A percentile compares a stretch with the other conserved stretches of the same genome.
phyloP scores from a whole-genome alignment of 2,329 filamentous ascomycete species.

The Sclerotinia borealis region DNA sequence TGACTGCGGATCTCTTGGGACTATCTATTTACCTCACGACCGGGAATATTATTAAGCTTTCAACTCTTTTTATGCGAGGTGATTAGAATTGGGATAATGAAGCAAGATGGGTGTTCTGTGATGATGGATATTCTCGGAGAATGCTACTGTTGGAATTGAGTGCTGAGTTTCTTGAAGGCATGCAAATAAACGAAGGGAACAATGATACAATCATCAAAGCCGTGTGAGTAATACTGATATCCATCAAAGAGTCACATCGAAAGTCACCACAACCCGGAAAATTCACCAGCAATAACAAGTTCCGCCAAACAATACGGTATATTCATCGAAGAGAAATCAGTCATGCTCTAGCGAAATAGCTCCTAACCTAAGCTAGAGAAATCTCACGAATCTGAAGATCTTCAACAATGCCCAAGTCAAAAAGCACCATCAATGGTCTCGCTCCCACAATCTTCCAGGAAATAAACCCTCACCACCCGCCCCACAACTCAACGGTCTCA shows the following conservation, averaged over 20 bases:
- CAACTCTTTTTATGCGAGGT: neutral
- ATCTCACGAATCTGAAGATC: too few relatives aligned
- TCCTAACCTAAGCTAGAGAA: too few relatives aligned
- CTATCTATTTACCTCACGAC: too few relatives aligned
- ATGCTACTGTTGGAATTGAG: neutral
- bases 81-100: too few relatives aligned
- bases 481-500: too few relatives aligned
- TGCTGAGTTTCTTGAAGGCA: neutral
- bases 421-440: too few relatives aligned
- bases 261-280: neutral
- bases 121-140: too few relatives aligned
- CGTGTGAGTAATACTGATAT: neutral
- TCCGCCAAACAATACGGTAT: neutral
- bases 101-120: rapidly evolving
- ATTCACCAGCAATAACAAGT: neutral
- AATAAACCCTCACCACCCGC: neutral
- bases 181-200: too few relatives aligned
- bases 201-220: too few relatives aligned
- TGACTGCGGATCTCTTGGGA: too few relatives aligned
- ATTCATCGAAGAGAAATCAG: neutral
- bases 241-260: neutral
- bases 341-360: neutral
- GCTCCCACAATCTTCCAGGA: too few relatives aligned
- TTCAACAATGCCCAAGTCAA: neutral
- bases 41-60: too few relatives aligned